phyloP scores from a whole-genome alignment of 2,329 filamentous ascomycete genomes.

The Penicillium paneum region DNA sequence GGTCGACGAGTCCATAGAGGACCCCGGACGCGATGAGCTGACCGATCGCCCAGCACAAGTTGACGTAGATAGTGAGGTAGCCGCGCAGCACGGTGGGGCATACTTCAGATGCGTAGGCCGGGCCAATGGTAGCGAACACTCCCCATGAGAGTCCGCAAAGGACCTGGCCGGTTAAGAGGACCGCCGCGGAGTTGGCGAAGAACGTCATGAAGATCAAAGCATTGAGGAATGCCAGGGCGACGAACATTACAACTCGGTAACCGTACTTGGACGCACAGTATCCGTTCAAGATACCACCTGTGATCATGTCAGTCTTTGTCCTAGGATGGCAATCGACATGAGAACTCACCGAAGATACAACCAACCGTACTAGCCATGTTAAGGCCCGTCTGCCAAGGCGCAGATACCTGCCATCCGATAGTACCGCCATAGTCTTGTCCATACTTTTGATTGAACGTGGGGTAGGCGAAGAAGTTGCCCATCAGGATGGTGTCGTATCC shows the following conservation, averaged over 20 bases:
- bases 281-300: conserved; percentile 31
- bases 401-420: conserved; percentile 43
- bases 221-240: conserved; percentile 41
- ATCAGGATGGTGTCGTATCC: conserved; percentile 54
- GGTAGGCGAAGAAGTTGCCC: conserved; percentile 50
- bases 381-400: conserved; percentile 61
- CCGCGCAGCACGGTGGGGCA: conserved; percentile 28
- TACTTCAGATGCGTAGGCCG: conserved; percentile 29
- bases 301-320: background rate
- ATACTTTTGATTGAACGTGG: conserved; percentile 43
- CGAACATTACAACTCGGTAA: conserved; percentile 46
- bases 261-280: conserved; percentile 35
- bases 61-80: conserved; percentile 38
- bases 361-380: conserved; percentile 37
- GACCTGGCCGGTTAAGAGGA: conserved; percentile 48
- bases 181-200: conserved; percentile 47
- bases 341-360: conserved; percentile 20
- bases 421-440: conserved; percentile 16
- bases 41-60: conserved; percentile 40
- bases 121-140: conserved; percentile 30
- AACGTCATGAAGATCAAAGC: conserved; percentile 51
- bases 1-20: conserved; percentile 32
- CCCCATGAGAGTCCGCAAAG: conserved; percentile 46
- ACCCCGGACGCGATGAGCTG: conserved; percentile 29
- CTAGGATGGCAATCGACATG: accelerated